Evolutionary conservation across 2,329 filamentous ascomycete genomes (phyloP), one percentile per base, ranked within the genome.

Genomic region (Cytospora piceae): DNA sequence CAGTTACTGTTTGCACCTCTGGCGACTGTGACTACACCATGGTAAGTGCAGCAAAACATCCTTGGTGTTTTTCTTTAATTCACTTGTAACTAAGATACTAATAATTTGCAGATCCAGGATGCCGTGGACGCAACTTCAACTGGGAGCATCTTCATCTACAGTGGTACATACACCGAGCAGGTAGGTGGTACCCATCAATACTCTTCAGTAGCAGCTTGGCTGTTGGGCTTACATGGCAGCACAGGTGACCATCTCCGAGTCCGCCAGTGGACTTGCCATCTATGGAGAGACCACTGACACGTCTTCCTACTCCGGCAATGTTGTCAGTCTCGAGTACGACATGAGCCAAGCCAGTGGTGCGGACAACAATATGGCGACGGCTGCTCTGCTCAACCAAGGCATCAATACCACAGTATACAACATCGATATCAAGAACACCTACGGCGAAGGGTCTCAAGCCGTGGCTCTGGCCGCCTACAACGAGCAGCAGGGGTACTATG

Each of bases 111-210:
- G 60, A 56, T 62, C n/a, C 51, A 56, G 29, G 53, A 49, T 49
- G 60, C 51, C 29, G 34, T 62, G 5, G 53, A 56, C 39, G 34
- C 60, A 14, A 62, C 60, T 6, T 56, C 60, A 22, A 46, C 34
- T n/a, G 51, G 53, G 31, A 62, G 51, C 22, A 62, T 62, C 24
- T 62, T 62, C 17, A 56, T 62, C 20, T 64, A 62, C 52, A 56
- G 81, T 49, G 85, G 85, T 3, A 86, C 82, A 46, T 87, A 87
- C 76, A 76, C 76, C 9, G 85, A 87, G 71, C 85, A 87, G 58
- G 58, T 60, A 20, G 24, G 42, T 8, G 7, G 17, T 12, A 8
- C 31, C 12, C 20, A n/a, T 8, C 4, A 60, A 3, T 20, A 34
- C 11, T 34, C 4, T 34, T 2, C 4, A 5, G 17, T 7, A 24